Conservation (phyloP, 2,329 filamentous ascomycete genomes). For the Elsinoe batatas region DNA sequence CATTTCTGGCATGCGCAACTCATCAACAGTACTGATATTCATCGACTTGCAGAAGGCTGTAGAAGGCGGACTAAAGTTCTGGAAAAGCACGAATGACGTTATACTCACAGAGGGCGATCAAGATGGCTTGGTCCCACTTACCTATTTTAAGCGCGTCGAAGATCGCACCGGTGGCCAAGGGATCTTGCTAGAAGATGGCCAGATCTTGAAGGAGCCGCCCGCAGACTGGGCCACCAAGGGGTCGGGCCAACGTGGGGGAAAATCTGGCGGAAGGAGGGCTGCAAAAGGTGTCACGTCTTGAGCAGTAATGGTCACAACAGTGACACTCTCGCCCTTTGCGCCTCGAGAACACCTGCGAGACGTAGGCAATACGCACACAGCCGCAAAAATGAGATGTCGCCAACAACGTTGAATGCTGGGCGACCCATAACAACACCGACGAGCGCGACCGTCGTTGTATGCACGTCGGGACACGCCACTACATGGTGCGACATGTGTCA, state of each 20-base stretch:
- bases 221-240: conserved; percentile 37
- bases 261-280: conserved; percentile 19
- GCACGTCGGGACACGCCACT: background rate
- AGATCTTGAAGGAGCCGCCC: conserved; percentile 58
- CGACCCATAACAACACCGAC: too few species aligned
- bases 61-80: conserved; percentile 62
- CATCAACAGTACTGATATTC: conserved; percentile 58
- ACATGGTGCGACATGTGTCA: background rate
- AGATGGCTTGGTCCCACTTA: conserved; percentile 52
- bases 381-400: background rate
- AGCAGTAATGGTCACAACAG: background rate
- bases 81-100: conserved; percentile 38
- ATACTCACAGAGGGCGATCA: conserved; percentile 41
- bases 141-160: conserved; percentile 63
- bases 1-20: conserved; percentile 39
- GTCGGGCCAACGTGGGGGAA: conserved; percentile 28
- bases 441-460: background rate
- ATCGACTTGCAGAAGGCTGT: conserved; percentile 68
- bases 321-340: background rate
- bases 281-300: background rate
- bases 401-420: background rate
- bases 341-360: background rate
- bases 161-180: conserved; percentile 51
- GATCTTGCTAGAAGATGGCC: conserved; percentile 61
- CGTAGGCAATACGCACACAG: background rate